phyloP scores from a whole-genome alignment of 1,284 basidiomycete species.

The Pseudozyma tsukubaensis region DNA sequence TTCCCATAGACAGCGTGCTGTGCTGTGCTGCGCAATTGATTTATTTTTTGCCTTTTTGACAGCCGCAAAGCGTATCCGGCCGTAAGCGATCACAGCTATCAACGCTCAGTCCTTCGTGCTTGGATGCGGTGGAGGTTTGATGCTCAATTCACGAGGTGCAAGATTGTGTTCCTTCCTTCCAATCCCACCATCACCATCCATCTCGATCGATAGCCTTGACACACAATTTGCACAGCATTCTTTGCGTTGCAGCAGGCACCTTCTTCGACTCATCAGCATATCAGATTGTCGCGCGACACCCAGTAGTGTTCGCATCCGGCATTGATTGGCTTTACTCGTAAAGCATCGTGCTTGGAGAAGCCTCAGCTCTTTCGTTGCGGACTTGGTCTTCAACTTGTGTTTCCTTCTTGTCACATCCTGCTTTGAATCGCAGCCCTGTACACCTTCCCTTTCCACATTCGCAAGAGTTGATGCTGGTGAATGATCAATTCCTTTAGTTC shows the following conservation, averaged over 20 bases:
- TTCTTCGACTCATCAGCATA: not conserved
- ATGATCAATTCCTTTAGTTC: conserved; percentile 49
- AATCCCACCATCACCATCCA: conserved; percentile 5
- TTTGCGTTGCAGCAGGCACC: too few species aligned
- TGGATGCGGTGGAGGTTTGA: not conserved
- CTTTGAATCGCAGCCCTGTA: conserved; percentile 21
- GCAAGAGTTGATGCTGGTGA: conserved; percentile 51
- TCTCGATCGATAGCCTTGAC: too few species aligned
- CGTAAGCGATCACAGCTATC: conserved; percentile 4
- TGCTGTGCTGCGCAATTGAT: too few species aligned
- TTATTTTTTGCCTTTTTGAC: conserved; percentile 1
- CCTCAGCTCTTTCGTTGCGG: not conserved
- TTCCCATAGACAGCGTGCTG: too few species aligned
- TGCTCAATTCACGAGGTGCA: not conserved
- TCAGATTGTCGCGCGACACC: too few species aligned
- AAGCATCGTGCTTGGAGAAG: not conserved
- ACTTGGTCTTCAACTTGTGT: not conserved
- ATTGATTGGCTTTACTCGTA: too few species aligned
- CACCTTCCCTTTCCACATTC: conserved; percentile 11
- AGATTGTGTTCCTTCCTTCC: not conserved
- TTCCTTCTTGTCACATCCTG: conserved; percentile 12
- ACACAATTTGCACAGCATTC: too few species aligned
- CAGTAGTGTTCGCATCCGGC: too few species aligned
- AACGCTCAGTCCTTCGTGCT: conserved; percentile 6
- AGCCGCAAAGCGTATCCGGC: not conserved